Evolutionary conservation across 2,329 filamentous ascomycete genomes (phyloP).

Genomic region (Phialophora tarda): DNA sequence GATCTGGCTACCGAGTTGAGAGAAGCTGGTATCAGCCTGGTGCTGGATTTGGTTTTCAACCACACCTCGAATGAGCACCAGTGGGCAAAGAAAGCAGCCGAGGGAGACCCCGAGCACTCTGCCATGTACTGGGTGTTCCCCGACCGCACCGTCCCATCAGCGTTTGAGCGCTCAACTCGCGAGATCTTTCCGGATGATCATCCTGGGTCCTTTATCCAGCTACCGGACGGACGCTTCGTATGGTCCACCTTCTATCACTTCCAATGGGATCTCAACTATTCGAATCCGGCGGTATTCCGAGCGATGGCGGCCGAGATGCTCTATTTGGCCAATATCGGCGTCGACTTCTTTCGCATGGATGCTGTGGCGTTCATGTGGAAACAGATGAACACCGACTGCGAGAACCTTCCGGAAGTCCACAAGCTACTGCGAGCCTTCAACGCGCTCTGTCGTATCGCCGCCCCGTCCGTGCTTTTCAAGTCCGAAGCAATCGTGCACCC

Average conservation of each 20-base stretch:
- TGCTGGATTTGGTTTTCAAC: constrained; percentile 39
- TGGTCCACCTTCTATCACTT: constrained; percentile 40
- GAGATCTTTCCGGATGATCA: constrained; percentile 40
- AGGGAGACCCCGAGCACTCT: constrained; percentile 37
- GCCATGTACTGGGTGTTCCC: constrained; percentile 40
- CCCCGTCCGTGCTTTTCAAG: constrained; percentile 38
- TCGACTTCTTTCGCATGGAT: constrained; percentile 39
- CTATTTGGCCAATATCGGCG: constrained; percentile 37
- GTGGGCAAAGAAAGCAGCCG: constrained; percentile 37
- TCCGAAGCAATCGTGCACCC: constrained; percentile 39
- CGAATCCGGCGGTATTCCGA: constrained; percentile 37
- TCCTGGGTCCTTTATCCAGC: constrained; percentile 38
- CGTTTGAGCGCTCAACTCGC: constrained; percentile 35
- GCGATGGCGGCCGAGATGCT: constrained; percentile 39
- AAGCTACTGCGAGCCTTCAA: constrained; percentile 39
- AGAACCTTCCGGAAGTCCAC: constrained; percentile 39
- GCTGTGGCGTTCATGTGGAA: constrained; percentile 40
- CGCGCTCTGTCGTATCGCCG: constrained; percentile 37
- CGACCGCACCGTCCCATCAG: constrained; percentile 36
- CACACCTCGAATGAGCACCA: constrained; percentile 39
- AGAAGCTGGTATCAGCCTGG: constrained; percentile 37
- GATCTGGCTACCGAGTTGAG: constrained; percentile 36
- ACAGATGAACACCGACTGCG: constrained; percentile 39
- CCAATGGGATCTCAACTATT: constrained; percentile 40
- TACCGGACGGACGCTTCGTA: constrained; percentile 37